Conservation (phyloP, 2,329 filamentous ascomycete species). For the Lojkania enalia region DNA sequence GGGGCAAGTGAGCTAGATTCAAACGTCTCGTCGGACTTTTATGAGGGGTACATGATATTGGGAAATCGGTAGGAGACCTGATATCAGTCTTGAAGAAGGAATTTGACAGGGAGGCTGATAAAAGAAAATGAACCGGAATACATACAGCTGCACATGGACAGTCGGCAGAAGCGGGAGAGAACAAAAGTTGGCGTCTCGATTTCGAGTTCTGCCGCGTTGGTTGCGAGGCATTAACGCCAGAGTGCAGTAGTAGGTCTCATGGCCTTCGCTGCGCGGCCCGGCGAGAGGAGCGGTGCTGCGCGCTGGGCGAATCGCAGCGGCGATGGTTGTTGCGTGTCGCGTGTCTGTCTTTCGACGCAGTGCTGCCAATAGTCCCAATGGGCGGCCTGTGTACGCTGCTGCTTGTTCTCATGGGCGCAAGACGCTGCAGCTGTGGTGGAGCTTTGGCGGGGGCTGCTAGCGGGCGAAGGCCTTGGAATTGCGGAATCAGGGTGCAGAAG, state of each 20-base stretch:
- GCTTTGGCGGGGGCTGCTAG: neutral
- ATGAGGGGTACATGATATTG: neutral
- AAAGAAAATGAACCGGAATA: neutral
- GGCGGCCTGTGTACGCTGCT: neutral
- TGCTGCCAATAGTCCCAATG: neutral
- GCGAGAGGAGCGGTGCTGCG: no score
- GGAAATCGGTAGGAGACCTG: neutral
- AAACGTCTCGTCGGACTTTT: constrained; percentile 13
- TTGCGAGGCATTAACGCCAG: no score
- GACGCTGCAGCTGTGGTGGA: constrained; percentile 1
- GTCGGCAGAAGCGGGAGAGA: neutral
- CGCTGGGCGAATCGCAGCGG: neutral
- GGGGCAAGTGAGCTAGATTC: constrained; percentile 27
- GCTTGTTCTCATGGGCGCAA: neutral
- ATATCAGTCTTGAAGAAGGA: neutral
- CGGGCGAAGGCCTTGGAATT: neutral
- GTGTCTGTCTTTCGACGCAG: constrained; percentile 1
- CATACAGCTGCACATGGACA: neutral
- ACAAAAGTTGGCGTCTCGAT: neutral
- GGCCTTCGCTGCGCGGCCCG: no score
- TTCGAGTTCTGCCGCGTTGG: neutral
- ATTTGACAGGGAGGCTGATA: neutral
- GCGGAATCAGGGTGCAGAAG: neutral
- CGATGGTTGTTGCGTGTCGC: constrained; percentile 2
- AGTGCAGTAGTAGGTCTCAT: neutral